Conservation (phyloP, 805 yeast genomes). For the Schwanniomyces vanrijiae region DNA sequence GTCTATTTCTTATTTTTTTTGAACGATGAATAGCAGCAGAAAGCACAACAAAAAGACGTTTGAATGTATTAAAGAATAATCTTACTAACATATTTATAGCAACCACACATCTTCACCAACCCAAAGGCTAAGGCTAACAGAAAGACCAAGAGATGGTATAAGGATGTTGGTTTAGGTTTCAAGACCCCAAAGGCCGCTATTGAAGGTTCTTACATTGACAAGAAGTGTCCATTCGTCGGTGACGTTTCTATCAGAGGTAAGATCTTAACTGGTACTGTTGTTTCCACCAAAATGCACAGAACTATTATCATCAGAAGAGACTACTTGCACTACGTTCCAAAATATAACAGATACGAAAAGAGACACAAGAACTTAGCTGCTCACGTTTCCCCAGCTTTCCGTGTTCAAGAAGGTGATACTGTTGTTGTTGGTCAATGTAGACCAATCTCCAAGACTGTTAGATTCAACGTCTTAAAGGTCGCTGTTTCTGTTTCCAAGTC, state of each 20-base stretch:
- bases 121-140: constrained; percentile 98
- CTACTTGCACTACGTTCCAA: constrained; percentile 99
- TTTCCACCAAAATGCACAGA: constrained; percentile 99
- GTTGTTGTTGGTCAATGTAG: constrained; percentile 99
- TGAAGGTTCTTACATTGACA: constrained; percentile 98
- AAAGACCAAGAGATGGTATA: constrained; percentile 99
- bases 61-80: neutral
- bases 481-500: constrained; percentile 83
- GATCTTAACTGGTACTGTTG: constrained; percentile 99
- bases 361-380: constrained; percentile 99
- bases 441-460: constrained; percentile 99
- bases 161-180: constrained; percentile 99
- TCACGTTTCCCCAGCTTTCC: constrained; percentile 99
- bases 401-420: constrained; percentile 97
- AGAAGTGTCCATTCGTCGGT: constrained; percentile 99
- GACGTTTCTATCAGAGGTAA: constrained; percentile 98
- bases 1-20: neutral
- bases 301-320: constrained; percentile 99
- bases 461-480: constrained; percentile 99
- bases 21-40: neutral
- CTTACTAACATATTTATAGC: constrained; percentile 52
- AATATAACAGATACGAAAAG: constrained; percentile 99
- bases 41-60: neutral
- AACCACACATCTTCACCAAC: constrained; percentile 99
- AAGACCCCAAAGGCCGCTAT: constrained; percentile 99